Evolutionary conservation across 179 eudicot species (phyloP).

Genomic region (Beta corolliflora): DNA sequence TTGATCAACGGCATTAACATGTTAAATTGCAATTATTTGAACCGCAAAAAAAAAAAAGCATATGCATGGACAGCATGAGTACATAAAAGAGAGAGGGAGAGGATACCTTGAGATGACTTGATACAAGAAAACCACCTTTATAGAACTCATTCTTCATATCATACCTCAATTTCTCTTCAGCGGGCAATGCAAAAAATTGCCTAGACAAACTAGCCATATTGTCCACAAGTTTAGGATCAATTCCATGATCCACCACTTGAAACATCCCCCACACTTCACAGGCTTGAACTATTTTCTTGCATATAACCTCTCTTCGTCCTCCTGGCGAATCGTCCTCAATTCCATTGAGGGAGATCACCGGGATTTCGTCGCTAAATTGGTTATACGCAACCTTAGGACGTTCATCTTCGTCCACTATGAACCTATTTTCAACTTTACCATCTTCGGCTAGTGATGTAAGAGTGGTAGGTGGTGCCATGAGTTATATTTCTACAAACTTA

Average conservation of each 20-base stretch:
- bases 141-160: constrained; percentile 58
- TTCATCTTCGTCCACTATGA: constrained; percentile 52
- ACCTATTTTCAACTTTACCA: not conserved
- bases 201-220: constrained; percentile 50
- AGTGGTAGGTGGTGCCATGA: not conserved
- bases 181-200: constrained; percentile 54
- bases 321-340: constrained; percentile 41
- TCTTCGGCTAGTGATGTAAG: not conserved
- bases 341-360: constrained; percentile 65
- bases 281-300: constrained; percentile 51
- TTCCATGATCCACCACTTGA: constrained; percentile 62
- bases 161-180: constrained; percentile 53
- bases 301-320: constrained; percentile 31
- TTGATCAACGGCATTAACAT: too few species aligned
- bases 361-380: constrained; percentile 55
- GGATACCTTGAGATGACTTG: constrained; percentile 64
- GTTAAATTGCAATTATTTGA: too few species aligned
- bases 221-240: constrained; percentile 34
- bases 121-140: constrained; percentile 65
- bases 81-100: too few species aligned
- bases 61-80: too few species aligned
- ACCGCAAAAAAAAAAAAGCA: too few species aligned
- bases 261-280: constrained; percentile 70
- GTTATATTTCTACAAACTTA: too few species aligned
- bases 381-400: constrained; percentile 73